A percentile compares a stretch with the other conserved stretches of the same genome.
Conservation (phyloP, 495 filamentous ascomycete genomes). For the Xylaria acuta region DNA sequence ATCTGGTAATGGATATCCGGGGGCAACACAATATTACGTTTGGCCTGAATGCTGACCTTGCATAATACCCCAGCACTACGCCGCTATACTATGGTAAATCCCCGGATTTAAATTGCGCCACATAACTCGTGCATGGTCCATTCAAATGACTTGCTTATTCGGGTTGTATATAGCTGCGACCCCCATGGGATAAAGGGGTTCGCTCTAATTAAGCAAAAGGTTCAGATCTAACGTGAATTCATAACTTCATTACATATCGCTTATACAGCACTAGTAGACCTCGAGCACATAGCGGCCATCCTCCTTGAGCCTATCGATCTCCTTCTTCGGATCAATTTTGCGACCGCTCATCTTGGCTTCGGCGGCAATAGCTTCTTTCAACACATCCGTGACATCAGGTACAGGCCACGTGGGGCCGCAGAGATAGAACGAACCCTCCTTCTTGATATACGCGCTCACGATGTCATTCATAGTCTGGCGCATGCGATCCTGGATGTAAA, state of each 20-base stretch:
- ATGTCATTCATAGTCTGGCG: constrained; percentile 85
- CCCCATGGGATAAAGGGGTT: not conserved
- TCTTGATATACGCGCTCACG: constrained; percentile 83
- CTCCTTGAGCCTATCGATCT: constrained; percentile 97
- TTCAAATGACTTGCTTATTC: constrained; percentile 11
- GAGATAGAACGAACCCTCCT: constrained; percentile 93
- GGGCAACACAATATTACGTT: not conserved
- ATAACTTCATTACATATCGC: constrained; percentile 17
- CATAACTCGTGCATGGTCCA: not conserved
- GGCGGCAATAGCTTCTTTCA: constrained; percentile 88
- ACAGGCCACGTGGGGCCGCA: constrained; percentile 99
- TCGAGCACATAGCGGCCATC: constrained; percentile 92
- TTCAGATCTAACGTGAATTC: constrained; percentile 16
- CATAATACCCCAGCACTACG: constrained; percentile 3
- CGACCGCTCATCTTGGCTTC: constrained; percentile 72
- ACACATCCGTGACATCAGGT: constrained; percentile 93
- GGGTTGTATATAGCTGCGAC: constrained; percentile 7
- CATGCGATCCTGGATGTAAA: constrained; percentile 99
- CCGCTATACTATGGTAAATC: not conserved
- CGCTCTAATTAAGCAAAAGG: not conserved
- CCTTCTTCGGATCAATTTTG: constrained; percentile 87
- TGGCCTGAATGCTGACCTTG: constrained; percentile 20
- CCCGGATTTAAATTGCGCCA: not conserved
- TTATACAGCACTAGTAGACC: constrained; percentile 72
- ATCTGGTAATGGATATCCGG: constrained; percentile 19